These are phyloP conservation scores for Rhododendron molle DNA, from an alignment of 148 eudicot species.

Conservation along the genomic window DNA sequence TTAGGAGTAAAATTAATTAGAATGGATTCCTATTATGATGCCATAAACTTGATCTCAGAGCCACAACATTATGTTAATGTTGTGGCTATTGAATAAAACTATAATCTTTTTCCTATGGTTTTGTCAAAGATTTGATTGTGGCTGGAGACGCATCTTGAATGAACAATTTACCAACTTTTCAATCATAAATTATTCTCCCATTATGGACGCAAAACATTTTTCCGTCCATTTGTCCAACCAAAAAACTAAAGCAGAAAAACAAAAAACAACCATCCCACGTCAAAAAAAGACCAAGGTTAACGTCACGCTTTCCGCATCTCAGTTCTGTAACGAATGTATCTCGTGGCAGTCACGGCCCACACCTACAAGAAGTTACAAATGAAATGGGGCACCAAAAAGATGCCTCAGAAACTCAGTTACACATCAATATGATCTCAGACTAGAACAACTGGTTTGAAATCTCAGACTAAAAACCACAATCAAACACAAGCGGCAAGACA, in stretches of 20 bases:
- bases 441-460: neutral
- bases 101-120: too few relatives aligned
- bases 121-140: too few relatives aligned
- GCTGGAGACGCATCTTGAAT: too few relatives aligned
- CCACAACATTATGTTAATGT: too few relatives aligned
- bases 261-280: neutral
- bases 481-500: neutral
- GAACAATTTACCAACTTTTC: neutral
- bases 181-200: neutral
- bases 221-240: neutral
- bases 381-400: neutral
- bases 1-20: too few relatives aligned
- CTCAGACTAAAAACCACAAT: neutral
- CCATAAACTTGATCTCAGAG: neutral
- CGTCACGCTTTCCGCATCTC: neutral
- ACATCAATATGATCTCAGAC: neutral
- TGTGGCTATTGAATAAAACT: too few relatives aligned
- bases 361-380: neutral
- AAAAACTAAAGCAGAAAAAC: neutral
- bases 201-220: neutral
- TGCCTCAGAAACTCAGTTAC: neutral
- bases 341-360: neutral
- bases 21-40: neutral
- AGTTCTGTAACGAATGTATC: neutral
- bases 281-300: neutral